These are phyloP conservation scores for Wickerhamomyces bisporus DNA, from an alignment of 805 yeast species.

Conservation along the genomic window DNA sequence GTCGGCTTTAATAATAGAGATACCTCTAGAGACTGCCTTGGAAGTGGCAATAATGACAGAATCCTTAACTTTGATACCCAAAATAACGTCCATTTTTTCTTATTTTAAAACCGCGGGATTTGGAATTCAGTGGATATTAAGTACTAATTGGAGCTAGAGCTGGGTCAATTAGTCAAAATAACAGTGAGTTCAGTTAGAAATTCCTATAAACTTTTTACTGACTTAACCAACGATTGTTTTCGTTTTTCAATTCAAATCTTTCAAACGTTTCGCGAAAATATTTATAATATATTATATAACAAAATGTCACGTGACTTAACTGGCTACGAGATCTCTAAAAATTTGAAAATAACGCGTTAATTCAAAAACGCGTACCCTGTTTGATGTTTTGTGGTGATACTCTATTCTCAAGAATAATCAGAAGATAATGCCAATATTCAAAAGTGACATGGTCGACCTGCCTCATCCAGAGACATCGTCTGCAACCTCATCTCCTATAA, in stretches of 20 bases:
- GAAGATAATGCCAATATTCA: constrained; percentile 17
- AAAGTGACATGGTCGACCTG: constrained; percentile 7
- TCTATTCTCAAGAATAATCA: too few relatives aligned
- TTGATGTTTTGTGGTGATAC: too few relatives aligned
- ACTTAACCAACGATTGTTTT: too few relatives aligned
- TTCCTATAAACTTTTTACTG: too few relatives aligned
- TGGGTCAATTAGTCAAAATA: too few relatives aligned
- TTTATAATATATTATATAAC: neutral
- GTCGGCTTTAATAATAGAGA: constrained; percentile 67
- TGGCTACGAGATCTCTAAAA: neutral
- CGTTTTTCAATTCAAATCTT: neutral
- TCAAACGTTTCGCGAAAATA: neutral
- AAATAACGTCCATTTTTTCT: constrained; percentile 83
- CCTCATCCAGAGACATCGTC: constrained; percentile 15
- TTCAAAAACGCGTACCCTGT: too few relatives aligned
- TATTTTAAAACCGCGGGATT: too few relatives aligned
- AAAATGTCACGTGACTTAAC: neutral
- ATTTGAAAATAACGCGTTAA: neutral
- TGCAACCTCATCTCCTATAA: constrained; percentile 21
- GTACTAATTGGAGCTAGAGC: too few relatives aligned
- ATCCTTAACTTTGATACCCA: constrained; percentile 81
- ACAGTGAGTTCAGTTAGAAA: too few relatives aligned
- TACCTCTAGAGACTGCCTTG: constrained; percentile 88
- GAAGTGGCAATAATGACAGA: constrained; percentile 90
- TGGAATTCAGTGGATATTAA: too few relatives aligned